Percentiles rank a stretch among this genome's conserved stretches.
phyloP scores from a whole-genome alignment of 176 grass and related monocot species.

The Canna indica region DNA sequence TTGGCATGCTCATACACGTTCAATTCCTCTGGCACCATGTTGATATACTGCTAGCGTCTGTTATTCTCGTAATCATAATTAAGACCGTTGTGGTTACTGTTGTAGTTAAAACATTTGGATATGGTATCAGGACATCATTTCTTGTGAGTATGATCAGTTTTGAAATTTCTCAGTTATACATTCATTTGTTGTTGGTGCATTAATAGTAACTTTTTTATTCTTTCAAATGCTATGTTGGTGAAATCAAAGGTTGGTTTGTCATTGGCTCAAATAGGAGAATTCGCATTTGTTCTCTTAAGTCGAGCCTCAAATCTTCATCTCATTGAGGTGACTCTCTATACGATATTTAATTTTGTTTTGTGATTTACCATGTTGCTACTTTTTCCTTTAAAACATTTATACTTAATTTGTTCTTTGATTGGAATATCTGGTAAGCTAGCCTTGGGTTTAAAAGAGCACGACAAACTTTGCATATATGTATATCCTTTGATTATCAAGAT shows the following conservation, averaged over 20 bases:
- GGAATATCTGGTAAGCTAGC: background rate
- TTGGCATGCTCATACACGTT: constrained; percentile 97
- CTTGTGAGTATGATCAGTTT: constrained; percentile 54
- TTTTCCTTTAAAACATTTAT: background rate
- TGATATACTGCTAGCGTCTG: constrained; percentile 91
- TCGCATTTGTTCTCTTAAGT: constrained; percentile 95
- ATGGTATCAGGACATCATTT: constrained; percentile 86
- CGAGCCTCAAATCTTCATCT: constrained; percentile 97
- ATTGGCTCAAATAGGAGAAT: constrained; percentile 99
- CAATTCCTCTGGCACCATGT: constrained; percentile 97
- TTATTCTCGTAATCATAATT: constrained; percentile 93
- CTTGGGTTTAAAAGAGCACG: background rate
- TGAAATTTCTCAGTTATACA: background rate
- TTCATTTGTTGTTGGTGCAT: background rate
- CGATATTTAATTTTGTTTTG: constrained; percentile 6
- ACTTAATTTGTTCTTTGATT: background rate
- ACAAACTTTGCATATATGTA: background rate
- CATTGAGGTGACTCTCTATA: constrained; percentile 55
- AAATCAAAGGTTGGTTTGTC: constrained; percentile 73
- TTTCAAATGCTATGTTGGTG: constrained; percentile 12
- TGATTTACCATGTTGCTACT: background rate
- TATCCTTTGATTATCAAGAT: too few relatives aligned
- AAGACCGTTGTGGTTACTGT: constrained; percentile 68
- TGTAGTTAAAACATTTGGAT: constrained; percentile 88
- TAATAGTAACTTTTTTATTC: background rate